A percentile compares a stretch with the other conserved stretches of the same genome.
Conservation (phyloP, 225 moss, liverwort and hornwort genomes). For the Thuidium tamariscinum region DNA sequence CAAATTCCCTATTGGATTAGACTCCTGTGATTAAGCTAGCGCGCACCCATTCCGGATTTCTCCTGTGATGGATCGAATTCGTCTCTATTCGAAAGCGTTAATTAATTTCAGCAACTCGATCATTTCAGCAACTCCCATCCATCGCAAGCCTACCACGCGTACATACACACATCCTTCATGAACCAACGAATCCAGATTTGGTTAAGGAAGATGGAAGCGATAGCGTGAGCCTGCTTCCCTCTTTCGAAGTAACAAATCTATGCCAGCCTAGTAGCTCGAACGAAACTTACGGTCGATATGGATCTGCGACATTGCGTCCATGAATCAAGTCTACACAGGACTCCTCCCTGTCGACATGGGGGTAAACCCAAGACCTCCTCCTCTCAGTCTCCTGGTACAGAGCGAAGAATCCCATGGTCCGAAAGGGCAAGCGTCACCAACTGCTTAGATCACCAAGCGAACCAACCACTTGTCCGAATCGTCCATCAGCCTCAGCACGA, state of each 20-base stretch:
- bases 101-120: not conserved
- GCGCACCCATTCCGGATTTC: not conserved
- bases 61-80: not conserved
- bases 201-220: not conserved
- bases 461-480: not conserved
- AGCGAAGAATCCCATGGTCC: not conserved
- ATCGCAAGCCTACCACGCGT: not conserved
- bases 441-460: not conserved
- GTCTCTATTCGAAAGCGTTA: not conserved
- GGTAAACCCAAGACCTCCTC: not conserved
- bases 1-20: not conserved
- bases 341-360: slow-evolving; percentile 1
- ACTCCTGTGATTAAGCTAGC: no score
- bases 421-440: not conserved
- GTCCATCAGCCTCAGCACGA: no score
- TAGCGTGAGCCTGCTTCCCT: not conserved
- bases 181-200: not conserved
- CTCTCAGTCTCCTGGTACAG: not conserved
- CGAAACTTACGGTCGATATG: slow-evolving; percentile 16
- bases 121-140: not conserved
- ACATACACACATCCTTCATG: not conserved
- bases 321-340: slow-evolving; percentile 1
- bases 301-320: not conserved
- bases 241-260: not conserved
- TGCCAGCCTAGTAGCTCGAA: not conserved